A percentile compares a stretch with the other conserved stretches of the same genome.
phyloP scores from a whole-genome alignment of 805 yeast genomes.

The Wickerhamomyces mucosus region DNA sequence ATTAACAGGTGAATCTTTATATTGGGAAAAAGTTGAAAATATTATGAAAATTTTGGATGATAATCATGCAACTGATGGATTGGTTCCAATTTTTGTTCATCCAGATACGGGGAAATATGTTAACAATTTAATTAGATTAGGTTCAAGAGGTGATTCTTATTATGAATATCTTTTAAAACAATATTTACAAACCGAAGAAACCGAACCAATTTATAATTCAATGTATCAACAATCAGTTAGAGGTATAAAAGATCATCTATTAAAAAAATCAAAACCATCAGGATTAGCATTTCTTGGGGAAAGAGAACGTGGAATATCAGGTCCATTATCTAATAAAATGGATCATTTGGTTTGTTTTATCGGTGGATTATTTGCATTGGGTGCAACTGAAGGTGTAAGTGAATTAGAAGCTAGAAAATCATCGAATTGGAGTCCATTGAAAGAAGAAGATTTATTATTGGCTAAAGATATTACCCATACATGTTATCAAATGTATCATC shows the following conservation, averaged over 20 bases:
- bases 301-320: slow-evolving; percentile 55
- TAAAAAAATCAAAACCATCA: slow-evolving; percentile 51
- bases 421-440: slow-evolving; percentile 46
- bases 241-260: slow-evolving; percentile 65
- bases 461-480: slow-evolving; percentile 71
- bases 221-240: slow-evolving; percentile 71
- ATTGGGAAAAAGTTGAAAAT: slow-evolving; percentile 72
- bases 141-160: slow-evolving; percentile 89
- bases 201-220: slow-evolving; percentile 50
- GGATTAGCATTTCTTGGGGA: slow-evolving; percentile 70
- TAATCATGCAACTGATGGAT: slow-evolving; percentile 58
- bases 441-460: slow-evolving; percentile 54
- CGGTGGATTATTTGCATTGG: slow-evolving; percentile 82
- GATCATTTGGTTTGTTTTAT: slow-evolving; percentile 89
- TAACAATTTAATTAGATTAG: slow-evolving; percentile 63
- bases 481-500: slow-evolving; percentile 79
- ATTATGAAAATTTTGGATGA: slow-evolving; percentile 63
- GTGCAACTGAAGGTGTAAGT: slow-evolving; percentile 73
- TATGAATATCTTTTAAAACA: slow-evolving; percentile 85
- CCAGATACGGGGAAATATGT: slow-evolving; percentile 67
- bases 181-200: slow-evolving; percentile 63
- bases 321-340: slow-evolving; percentile 62
- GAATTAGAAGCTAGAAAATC: slow-evolving; percentile 43
- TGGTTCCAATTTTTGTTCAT: slow-evolving; percentile 72
- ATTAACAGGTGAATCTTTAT: slow-evolving; percentile 68